Evolutionary conservation across 345 rosid genomes (phyloP).

Genomic region (Eucalyptus cladocalyx): DNA sequence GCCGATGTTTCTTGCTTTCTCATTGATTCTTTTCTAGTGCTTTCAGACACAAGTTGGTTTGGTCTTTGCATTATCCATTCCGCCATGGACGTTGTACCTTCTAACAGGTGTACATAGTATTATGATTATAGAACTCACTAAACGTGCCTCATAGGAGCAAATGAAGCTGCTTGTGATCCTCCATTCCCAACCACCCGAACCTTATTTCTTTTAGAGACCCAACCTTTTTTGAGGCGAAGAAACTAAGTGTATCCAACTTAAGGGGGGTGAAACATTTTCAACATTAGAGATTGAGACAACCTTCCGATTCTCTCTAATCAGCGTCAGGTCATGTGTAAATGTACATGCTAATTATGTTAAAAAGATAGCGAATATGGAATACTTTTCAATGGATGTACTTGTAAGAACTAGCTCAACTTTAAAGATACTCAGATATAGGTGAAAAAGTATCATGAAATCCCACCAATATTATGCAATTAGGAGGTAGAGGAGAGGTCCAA

Average conservation of each 20-base stretch:
- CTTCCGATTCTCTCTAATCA: neutral
- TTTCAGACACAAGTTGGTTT: neutral
- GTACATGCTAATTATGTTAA: neutral
- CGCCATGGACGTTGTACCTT: neutral
- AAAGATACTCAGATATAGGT: neutral
- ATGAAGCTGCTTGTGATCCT: neutral
- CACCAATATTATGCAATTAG: neutral
- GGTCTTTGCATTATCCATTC: neutral
- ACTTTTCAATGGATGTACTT: neutral
- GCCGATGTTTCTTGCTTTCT: neutral
- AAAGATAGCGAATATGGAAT: neutral
- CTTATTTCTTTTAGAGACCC: neutral
- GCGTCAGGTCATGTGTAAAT: neutral
- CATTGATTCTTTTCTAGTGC: neutral
- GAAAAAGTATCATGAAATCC: neutral
- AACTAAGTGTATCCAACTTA: neutral
- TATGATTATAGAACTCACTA: neutral
- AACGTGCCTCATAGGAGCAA: neutral
- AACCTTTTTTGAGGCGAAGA: neutral
- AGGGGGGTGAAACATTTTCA: neutral
- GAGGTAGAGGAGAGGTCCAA: neutral
- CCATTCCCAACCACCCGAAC: neutral
- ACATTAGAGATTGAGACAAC: neutral
- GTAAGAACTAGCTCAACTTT: neutral
- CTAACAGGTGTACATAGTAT: neutral